Percentiles rank a stretch among this genome's conserved stretches.
These are phyloP conservation scores for Quercus engelmannii DNA, from an alignment of 306 rosid genomes.

Conservation along the genomic window DNA sequence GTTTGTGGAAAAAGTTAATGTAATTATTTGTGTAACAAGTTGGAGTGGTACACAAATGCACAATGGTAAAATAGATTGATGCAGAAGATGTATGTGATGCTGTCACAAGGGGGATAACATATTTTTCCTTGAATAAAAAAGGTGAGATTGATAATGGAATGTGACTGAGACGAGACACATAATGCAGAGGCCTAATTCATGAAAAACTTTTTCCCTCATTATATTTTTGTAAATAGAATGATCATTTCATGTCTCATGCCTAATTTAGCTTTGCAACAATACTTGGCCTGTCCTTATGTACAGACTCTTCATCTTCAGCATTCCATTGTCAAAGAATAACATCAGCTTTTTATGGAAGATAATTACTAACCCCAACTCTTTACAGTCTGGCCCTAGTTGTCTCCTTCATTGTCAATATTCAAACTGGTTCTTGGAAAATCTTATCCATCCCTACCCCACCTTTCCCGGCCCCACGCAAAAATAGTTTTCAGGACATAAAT, in stretches of 20 bases:
- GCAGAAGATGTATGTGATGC: background rate
- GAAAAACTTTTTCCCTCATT: conserved; percentile 13
- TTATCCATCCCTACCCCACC: background rate
- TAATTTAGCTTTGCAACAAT: conserved; percentile 32
- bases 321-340: background rate
- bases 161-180: conserved; percentile 29
- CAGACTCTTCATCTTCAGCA: background rate
- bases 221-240: conserved; percentile 6
- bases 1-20: no score
- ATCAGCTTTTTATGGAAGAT: background rate
- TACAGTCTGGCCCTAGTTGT: background rate
- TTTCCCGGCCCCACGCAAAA: background rate
- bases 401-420: background rate
- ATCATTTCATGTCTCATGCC: conserved; percentile 19
- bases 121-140: conserved; percentile 23
- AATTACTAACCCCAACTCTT: background rate
- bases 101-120: background rate
- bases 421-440: background rate
- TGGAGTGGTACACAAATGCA: background rate
- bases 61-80: background rate
- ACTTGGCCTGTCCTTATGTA: conserved; percentile 10
- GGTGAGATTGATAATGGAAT: conserved; percentile 16
- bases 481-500: background rate
- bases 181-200: conserved; percentile 14
- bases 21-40: background rate